Evolutionary conservation across 1,284 basidiomycete species (phyloP).

Genomic region (Earliella scabrosa): DNA sequence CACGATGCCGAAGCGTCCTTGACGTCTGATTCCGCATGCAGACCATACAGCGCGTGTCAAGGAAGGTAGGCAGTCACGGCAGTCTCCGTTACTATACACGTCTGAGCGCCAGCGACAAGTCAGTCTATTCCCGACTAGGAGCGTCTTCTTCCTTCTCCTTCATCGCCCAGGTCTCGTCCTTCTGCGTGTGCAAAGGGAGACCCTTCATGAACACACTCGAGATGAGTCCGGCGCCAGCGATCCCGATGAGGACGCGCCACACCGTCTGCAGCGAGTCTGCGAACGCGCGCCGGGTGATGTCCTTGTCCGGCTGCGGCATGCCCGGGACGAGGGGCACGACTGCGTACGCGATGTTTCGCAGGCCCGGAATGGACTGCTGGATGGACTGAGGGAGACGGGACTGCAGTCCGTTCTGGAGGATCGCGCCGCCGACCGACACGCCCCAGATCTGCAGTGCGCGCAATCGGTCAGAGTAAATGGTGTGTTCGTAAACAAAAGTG

Average conservation of each 20-base stretch:
- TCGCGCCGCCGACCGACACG: conserved; percentile 26
- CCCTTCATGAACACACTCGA: conserved; percentile 35
- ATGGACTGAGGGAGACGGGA: conserved; percentile 11
- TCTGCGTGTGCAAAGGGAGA: conserved; percentile 34
- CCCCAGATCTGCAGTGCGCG: conserved; percentile 33
- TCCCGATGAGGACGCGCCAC: conserved; percentile 28
- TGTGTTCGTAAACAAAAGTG: neutral
- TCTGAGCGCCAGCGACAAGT: no score
- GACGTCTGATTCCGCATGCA: no score
- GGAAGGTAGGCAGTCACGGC: no score
- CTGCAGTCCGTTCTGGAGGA: conserved; percentile 29
- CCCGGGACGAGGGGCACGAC: conserved; percentile 21
- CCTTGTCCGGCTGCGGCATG: conserved; percentile 15
- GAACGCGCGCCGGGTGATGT: conserved; percentile 23
- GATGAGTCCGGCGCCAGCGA: conserved; percentile 28
- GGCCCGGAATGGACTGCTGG: conserved; percentile 9
- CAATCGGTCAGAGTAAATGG: conserved; percentile 7
- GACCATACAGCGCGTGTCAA: no score
- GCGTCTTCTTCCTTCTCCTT: no score
- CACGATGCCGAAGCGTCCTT: no score
- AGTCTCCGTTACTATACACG: no score
- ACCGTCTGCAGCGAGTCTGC: conserved; percentile 19
- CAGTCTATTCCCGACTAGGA: no score
- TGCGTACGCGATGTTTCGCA: conserved; percentile 24
- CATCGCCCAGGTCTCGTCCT: conserved; percentile 37